Evolutionary conservation across 805 yeast species (phyloP).

Genomic region (Metschnikowia cubensis): DNA sequence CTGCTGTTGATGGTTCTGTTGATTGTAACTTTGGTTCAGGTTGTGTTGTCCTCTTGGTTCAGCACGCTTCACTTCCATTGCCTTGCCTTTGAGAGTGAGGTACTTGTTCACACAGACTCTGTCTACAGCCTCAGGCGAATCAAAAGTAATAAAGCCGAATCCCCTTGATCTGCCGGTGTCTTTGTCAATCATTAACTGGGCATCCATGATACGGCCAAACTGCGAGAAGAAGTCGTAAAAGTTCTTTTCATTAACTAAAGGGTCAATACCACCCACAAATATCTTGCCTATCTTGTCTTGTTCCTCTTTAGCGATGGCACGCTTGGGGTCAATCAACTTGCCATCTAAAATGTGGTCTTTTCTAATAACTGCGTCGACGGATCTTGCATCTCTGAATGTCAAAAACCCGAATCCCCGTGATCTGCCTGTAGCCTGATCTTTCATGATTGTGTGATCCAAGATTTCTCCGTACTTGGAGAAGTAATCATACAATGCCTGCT

Average conservation of each 20-base stretch:
- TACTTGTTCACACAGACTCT: constrained; percentile 78
- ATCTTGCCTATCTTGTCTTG: constrained; percentile 96
- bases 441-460: constrained; percentile 85
- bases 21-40: constrained; percentile 26
- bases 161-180: constrained; percentile 97
- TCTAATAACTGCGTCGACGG: constrained; percentile 82
- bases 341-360: constrained; percentile 91
- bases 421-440: constrained; percentile 79
- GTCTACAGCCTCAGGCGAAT: constrained; percentile 91
- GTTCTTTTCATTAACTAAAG: constrained; percentile 87
- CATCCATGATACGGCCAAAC: constrained; percentile 90
- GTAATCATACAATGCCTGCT: constrained; percentile 76
- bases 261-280: constrained; percentile 95
- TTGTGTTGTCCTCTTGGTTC: constrained; percentile 74
- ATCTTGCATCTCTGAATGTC: constrained; percentile 74
- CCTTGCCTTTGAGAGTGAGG: constrained; percentile 78
- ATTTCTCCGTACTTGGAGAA: constrained; percentile 88
- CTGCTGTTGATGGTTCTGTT: constrained; percentile 24
- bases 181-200: constrained; percentile 94
- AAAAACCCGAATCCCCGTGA: constrained; percentile 95
- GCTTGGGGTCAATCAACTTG: constrained; percentile 92
- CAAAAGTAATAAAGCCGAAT: constrained; percentile 94
- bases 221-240: constrained; percentile 81
- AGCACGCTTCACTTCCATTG: constrained; percentile 80
- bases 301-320: constrained; percentile 96